Base-by-base conservation (phyloP, 2,329 filamentous ascomycete species). In the Diaporthe sp. region DNA sequence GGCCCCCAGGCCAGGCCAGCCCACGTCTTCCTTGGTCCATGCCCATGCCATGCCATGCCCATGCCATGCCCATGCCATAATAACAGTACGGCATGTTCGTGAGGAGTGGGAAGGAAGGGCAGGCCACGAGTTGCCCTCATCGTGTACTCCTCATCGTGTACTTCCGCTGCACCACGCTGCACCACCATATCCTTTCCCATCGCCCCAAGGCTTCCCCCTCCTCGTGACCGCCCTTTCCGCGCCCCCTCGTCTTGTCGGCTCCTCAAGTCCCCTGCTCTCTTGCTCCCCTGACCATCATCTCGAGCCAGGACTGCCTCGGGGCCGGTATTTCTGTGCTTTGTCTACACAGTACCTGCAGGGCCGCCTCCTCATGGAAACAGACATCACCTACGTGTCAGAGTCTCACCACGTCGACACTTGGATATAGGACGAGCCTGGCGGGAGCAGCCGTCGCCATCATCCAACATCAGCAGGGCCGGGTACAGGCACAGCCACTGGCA, bases 171-270 rank as follows among this genome's bases (percentile, higher is more conserved):
- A 35, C 53, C 30, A 17, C 25, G 55, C 59, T 63, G 59, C 61
- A 50, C 61, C 19, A 39, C 35, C 37, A 39, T 25, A 50, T 65
- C 69, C 55, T 61, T 71, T 39, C 42, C 19, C 65, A 19, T 37
- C 22, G 42, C 30, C 42, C 70, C 70, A 44, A 70, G 50, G n/a
- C 27, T 56, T 32, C 65, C 44, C 68, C 39, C 39, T 56, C 58
- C 61, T 72, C 56, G 73, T 73, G 73, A 75, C 71, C 71, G 73
- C 73, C 73, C 71, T 73, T 75, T 75, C 37, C 32, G 12, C 58
- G 25, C 44, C 47, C n/a, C 37, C 32, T 35, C 44, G 22, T 12
- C n/a, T 37, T 27, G 30, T 37, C 63, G 22, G 25, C 58, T 61
- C 35, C 35, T 42, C 37, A 32, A 25, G 10, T 19, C 32, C 56